Conservation (phyloP, 2,329 filamentous ascomycete species). For the Huntiella bhutanensis region DNA sequence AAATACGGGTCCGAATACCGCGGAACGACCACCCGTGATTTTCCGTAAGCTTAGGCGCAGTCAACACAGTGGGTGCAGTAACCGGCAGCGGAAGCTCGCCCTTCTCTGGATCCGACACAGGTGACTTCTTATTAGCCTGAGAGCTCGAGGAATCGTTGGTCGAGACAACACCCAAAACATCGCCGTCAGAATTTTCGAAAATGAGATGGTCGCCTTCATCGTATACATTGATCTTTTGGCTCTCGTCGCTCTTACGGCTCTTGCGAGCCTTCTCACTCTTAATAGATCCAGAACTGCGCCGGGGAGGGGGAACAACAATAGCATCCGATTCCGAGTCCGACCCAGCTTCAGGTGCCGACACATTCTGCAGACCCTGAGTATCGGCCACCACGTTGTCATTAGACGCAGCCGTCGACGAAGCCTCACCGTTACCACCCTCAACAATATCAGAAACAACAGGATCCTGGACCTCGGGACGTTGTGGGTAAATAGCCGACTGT, state of each 20-base stretch:
- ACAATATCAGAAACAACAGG: neutral
- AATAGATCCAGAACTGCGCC: neutral
- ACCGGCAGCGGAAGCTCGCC: constrained; percentile 13
- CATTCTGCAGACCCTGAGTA: neutral
- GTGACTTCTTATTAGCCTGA: constrained; percentile 5
- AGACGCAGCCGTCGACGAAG: constrained; percentile 4
- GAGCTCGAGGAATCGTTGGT: constrained; percentile 16
- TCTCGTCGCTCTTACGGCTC: neutral
- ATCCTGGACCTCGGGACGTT: constrained; percentile 13
- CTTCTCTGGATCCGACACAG: constrained; percentile 11
- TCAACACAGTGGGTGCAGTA: constrained; percentile 10
- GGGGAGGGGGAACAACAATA: neutral
- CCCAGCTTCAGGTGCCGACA: neutral
- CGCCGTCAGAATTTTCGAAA: constrained; percentile 71
- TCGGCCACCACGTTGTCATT: neutral
- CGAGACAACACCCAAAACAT: constrained; percentile 53
- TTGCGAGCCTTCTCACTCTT: constrained; percentile 14
- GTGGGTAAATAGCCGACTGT: constrained; percentile 73
- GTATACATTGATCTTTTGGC: constrained; percentile 43
- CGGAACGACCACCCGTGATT: constrained; percentile 18
- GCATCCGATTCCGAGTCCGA: neutral
- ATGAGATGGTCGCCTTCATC: constrained; percentile 64
- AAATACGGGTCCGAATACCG: constrained; percentile 30
- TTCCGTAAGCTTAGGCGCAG: constrained; percentile 2
- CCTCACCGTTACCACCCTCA: neutral